Base-by-base conservation (phyloP, 345 rosid genomes). In the Lagerstroemia speciosa region DNA sequence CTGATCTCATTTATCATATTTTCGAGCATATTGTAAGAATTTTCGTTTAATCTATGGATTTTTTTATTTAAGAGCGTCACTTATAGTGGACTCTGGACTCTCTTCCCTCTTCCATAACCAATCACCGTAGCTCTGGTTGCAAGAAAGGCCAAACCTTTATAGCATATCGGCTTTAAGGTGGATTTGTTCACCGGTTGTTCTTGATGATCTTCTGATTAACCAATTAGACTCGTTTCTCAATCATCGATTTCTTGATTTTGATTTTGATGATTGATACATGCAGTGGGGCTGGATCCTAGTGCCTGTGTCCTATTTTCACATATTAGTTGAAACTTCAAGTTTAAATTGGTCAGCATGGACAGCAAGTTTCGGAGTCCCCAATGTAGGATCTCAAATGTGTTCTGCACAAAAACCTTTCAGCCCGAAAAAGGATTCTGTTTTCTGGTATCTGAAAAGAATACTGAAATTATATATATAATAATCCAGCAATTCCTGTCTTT, bases 311-410 rank as follows among this genome's bases (percentile, higher is more conserved):
- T n/a, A n/a, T 20, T 38, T 64, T 30, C 63, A 58, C 34, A 26
- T 19, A 24, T 1, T 24, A 48, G 8, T 17, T 48, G 53, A 20
- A 48, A 4, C 2, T 24, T 5, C 33, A 26, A 57, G n/a, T 29
- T 8, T 12, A 16, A 58, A 2, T 30, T 10, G 15, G 31, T 27
- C 14, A 12, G 17, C 17, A 15, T 27, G 63, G 33, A 12, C 5
- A 11, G 20, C 12, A 10, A 58, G 46, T 64, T 64, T 38, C 67
- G 67, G 67, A 64, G 67, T 64, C 67, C 31, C 67, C 67, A 64
- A 64, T 37, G 48, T 64, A 9, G 48, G 67, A 36, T 36, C 46
- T 36, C n/a, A 34, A 8, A 27, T 10, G 0, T 10, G 1, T 52
- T 27, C 7, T 48, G n/a, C 7, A n/a, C 53, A 16, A 16, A 20